These are phyloP conservation scores for Neofusicoccum parvum DNA, from an alignment of 2,329 filamentous ascomycete genomes.

Conservation along the genomic window DNA sequence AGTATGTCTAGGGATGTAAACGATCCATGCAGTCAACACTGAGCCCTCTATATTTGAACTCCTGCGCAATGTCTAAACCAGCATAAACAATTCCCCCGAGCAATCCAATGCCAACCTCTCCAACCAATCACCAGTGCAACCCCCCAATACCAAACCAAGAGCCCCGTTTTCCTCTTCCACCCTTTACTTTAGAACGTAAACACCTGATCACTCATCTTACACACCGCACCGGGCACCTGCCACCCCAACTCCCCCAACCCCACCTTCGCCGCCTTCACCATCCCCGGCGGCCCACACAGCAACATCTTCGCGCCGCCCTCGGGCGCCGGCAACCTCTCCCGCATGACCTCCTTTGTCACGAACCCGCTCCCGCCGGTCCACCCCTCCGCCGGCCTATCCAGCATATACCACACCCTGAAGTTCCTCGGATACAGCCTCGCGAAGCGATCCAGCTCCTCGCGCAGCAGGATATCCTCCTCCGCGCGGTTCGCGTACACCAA, in stretches of 20 bases:
- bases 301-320: constrained; percentile 54
- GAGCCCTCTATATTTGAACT: no score
- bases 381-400: constrained; percentile 49
- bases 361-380: constrained; percentile 56
- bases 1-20: no score
- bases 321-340: constrained; percentile 51
- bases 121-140: no score
- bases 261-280: constrained; percentile 61
- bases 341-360: constrained; percentile 55
- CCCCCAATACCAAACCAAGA: no score
- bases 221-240: constrained; percentile 51
- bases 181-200: constrained; percentile 51
- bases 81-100: no score
- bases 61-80: no score
- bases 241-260: constrained; percentile 49
- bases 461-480: constrained; percentile 62
- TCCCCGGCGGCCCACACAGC: constrained; percentile 63
- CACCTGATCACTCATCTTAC: constrained; percentile 58
- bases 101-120: no score
- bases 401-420: constrained; percentile 58
- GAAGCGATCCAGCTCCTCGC: constrained; percentile 58
- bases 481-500: constrained; percentile 63
- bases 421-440: constrained; percentile 58
- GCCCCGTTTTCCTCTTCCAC: no score
- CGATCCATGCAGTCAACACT: no score